phyloP scores from a whole-genome alignment of 2,329 filamentous ascomycete species.

The Alternaria brassicae region DNA sequence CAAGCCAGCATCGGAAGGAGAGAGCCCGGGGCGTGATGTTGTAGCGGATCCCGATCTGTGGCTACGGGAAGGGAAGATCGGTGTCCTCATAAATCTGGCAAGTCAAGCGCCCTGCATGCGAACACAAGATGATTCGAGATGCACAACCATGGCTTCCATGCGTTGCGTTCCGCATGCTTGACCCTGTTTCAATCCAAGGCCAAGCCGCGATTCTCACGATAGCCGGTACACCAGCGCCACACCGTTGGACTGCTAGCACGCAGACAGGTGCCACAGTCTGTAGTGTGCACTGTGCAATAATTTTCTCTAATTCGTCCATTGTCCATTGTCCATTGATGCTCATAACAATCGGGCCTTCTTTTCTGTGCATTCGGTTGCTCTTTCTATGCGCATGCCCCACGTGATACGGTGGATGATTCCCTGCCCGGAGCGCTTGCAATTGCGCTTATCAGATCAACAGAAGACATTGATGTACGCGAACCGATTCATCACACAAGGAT shows the following conservation, averaged over 20 bases:
- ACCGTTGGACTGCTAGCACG: not conserved
- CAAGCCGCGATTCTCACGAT: constrained; percentile 7
- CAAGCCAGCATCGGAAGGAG: not conserved
- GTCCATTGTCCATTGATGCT: not conserved
- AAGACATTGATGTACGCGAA: not conserved
- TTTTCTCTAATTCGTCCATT: not conserved
- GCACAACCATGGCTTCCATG: constrained; percentile 2
- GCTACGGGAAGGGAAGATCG: not conserved
- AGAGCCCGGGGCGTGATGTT: not conserved
- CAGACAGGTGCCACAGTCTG: not conserved
- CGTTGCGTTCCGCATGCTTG: constrained; percentile 6
- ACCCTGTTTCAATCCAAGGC: constrained; percentile 6
- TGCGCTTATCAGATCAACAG: not conserved
- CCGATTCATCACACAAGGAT: not conserved
- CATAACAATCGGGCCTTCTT: not conserved
- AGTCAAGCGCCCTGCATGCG: constrained; percentile 2
- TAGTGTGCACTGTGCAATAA: not conserved
- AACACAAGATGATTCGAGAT: constrained; percentile 7
- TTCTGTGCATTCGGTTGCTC: not conserved
- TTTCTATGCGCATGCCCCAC: not conserved
- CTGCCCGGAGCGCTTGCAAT: not conserved
- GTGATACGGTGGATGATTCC: not conserved
- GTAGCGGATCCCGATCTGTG: not conserved
- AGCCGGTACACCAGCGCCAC: constrained; percentile 7
- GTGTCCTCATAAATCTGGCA: constrained; percentile 12